A percentile compares a stretch with the other conserved stretches of the same genome.
Evolutionary conservation across 345 rosid species (phyloP).

Genomic region (Clarkia xantiana): DNA sequence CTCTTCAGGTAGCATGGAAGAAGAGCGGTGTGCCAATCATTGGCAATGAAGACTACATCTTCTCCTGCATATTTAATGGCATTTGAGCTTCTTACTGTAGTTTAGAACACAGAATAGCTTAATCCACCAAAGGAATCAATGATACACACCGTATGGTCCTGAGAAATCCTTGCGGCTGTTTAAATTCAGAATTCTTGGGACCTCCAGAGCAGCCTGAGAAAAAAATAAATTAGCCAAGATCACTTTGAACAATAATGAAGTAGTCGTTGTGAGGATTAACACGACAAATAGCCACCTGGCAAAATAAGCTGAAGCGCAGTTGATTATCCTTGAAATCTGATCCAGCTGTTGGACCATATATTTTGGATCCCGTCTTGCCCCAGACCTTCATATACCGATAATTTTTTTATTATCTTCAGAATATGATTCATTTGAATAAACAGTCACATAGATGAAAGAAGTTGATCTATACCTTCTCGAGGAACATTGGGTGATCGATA

Average conservation of each 20-base stretch:
- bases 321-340: constrained; percentile 71
- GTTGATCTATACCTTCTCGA: constrained; percentile 47
- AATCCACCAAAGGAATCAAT: too few species aligned
- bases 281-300: constrained; percentile 34
- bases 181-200: constrained; percentile 63
- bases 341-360: constrained; percentile 77
- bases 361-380: constrained; percentile 86
- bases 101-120: neutral
- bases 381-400: constrained; percentile 50
- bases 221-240: neutral
- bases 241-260: neutral
- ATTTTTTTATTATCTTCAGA: neutral
- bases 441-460: neutral
- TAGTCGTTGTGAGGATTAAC: neutral
- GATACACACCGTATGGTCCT: constrained; percentile 67
- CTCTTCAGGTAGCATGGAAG: constrained; percentile 74
- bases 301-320: constrained; percentile 68
- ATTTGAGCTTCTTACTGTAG: too few species aligned
- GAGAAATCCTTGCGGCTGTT: constrained; percentile 41
- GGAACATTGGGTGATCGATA: constrained; percentile 84
- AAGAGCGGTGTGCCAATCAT: constrained; percentile 93
- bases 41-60: constrained; percentile 66
- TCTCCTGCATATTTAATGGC: constrained; percentile 34
- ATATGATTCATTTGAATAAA: neutral
- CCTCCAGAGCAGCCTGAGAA: constrained; percentile 80